These are phyloP conservation scores for Podaxis sp. DNA, from an alignment of 768 basidiomycete genomes.

Conservation along the genomic window DNA sequence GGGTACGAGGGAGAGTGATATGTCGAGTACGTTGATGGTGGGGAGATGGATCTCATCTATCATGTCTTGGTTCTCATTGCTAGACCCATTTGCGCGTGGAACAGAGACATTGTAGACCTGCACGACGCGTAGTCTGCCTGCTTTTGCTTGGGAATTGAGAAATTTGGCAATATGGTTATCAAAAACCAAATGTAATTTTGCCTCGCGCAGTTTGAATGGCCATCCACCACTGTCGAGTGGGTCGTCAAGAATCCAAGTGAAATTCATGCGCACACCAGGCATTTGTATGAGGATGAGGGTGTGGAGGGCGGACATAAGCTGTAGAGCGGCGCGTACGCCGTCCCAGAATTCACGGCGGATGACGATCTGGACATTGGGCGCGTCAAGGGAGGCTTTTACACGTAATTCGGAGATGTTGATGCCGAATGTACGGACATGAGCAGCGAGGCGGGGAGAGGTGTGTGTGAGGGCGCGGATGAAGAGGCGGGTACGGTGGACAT, in stretches of 20 bases:
- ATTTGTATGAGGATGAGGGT: conserved; percentile 40
- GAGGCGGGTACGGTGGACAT: conserved; percentile 31
- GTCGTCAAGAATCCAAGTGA: conserved; percentile 40
- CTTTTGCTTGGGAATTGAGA: conserved; percentile 39
- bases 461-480: conserved; percentile 40
- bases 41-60: conserved; percentile 26
- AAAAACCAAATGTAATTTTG: conserved; percentile 50
- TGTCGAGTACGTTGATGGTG: conserved; percentile 25
- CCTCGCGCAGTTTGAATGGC: conserved; percentile 49
- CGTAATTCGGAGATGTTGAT: conserved; percentile 28
- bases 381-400: not conserved
- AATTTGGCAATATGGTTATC: conserved; percentile 46
- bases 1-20: not conserved
- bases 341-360: conserved; percentile 43
- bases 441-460: conserved; percentile 35
- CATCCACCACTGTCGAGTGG: conserved; percentile 26
- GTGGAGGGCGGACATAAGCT: conserved; percentile 44
- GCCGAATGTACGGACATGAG: conserved; percentile 42
- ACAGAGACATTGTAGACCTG: conserved; percentile 27
- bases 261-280: conserved; percentile 28
- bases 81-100: conserved; percentile 21
- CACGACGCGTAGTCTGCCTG: conserved; percentile 35
- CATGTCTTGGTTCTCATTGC: conserved; percentile 31
- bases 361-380: conserved; percentile 13
- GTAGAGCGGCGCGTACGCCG: conserved; percentile 41